These are phyloP conservation scores for Schizothecium vesticola DNA, from an alignment of 495 filamentous ascomycete species.

Conservation along the genomic window DNA sequence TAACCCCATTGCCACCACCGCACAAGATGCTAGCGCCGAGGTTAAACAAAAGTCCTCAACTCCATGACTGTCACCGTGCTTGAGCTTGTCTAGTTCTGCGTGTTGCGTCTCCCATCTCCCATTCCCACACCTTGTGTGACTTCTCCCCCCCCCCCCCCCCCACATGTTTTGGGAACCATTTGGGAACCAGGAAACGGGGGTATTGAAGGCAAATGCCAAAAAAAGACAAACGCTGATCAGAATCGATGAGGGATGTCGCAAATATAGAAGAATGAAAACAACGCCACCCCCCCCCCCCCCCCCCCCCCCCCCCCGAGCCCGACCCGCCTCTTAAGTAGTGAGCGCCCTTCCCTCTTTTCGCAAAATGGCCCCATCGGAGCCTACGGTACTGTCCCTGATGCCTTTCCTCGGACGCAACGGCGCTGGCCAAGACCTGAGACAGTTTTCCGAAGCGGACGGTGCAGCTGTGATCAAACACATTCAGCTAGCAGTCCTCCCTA, in stretches of 20 bases:
- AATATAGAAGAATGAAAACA: not conserved
- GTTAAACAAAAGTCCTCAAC: not conserved
- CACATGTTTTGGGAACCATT: not conserved
- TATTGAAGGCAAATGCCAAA: not conserved
- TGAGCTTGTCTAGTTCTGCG: not conserved
- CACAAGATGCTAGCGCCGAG: not conserved
- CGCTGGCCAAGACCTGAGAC: not conserved
- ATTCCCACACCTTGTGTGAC: not conserved
- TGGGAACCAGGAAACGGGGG: not conserved
- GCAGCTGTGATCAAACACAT: not conserved
- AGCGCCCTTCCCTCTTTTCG: not conserved
- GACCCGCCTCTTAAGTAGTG: not conserved
- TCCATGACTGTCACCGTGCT: not conserved
- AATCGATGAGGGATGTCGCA: not conserved
- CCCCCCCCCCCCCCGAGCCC: not conserved
- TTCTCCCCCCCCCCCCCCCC: not conserved
- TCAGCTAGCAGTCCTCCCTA: not conserved
- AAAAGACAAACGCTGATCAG: not conserved
- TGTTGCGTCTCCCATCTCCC: not conserved
- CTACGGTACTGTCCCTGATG: not conserved
- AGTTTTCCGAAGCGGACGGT: not conserved
- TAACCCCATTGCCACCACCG: not conserved
- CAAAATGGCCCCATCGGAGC: not conserved
- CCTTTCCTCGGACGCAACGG: not conserved
- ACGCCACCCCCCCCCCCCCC: not conserved